Evolutionary conservation across 1,139 yeast genomes (phyloP).

Genomic region (Candida neerlandica): DNA sequence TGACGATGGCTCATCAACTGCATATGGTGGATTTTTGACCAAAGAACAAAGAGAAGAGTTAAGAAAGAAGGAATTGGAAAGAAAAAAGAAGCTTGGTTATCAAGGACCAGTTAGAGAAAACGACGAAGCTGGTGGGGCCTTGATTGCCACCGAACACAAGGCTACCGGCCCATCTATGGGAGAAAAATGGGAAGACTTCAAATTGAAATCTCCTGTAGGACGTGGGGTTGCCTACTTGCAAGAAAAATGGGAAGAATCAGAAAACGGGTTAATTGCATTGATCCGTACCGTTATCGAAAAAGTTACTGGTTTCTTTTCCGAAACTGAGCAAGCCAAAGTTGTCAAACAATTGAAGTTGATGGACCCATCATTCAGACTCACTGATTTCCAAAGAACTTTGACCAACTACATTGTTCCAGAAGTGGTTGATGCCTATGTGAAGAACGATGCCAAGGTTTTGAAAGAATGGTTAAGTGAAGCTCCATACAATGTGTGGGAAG

Average conservation of each 20-base stretch:
- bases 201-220: conserved; percentile 70
- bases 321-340: conserved; percentile 94
- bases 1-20: conserved; percentile 85
- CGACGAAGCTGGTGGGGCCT: conserved; percentile 83
- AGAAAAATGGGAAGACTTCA: conserved; percentile 70
- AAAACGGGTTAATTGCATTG: conserved; percentile 84
- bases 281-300: conserved; percentile 81
- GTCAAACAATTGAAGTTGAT: conserved; percentile 80
- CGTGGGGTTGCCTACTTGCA: conserved; percentile 62
- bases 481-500: conserved; percentile 92
- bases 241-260: conserved; percentile 89
- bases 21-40: conserved; percentile 91
- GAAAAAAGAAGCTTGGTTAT: conserved; percentile 54
- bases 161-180: conserved; percentile 70
- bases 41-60: conserved; percentile 80
- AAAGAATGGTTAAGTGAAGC: conserved; percentile 96
- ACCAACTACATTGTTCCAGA: conserved; percentile 96
- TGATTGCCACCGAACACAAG: conserved; percentile 82
- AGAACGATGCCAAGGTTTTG: conserved; percentile 82
- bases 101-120: conserved; percentile 74
- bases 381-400: conserved; percentile 78
- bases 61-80: conserved; percentile 65
- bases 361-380: conserved; percentile 86
- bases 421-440: conserved; percentile 90
- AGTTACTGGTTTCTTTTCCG: conserved; percentile 87